phyloP scores from a whole-genome alignment of 495 filamentous ascomycete species.

The Cercophora scortea region DNA sequence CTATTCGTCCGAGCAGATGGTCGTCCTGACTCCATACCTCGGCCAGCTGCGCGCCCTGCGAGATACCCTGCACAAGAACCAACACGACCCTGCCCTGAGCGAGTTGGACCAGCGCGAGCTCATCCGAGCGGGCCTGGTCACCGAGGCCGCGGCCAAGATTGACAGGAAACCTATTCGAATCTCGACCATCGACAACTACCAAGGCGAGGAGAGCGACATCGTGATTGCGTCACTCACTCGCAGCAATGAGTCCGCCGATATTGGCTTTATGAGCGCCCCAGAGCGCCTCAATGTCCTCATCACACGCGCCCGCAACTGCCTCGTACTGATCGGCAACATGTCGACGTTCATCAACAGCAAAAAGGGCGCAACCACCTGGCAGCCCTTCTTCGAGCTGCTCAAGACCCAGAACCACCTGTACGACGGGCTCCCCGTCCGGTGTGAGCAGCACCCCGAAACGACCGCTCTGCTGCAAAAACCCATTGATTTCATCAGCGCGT shows the following conservation, averaged over 20 bases:
- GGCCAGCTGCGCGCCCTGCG: conserved; percentile 58
- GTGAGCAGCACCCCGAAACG: conserved; percentile 54
- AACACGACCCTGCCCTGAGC: conserved; percentile 52
- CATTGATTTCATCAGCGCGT: conserved; percentile 51
- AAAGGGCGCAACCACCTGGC: conserved; percentile 55
- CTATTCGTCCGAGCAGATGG: conserved; percentile 58
- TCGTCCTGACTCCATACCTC: conserved; percentile 67
- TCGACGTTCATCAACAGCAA: conserved; percentile 56
- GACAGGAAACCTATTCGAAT: conserved; percentile 47
- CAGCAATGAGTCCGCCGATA: conserved; percentile 55
- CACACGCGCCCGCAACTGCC: conserved; percentile 56
- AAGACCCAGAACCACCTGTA: conserved; percentile 48
- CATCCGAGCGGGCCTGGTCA: conserved; percentile 54
- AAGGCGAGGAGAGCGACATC: conserved; percentile 74
- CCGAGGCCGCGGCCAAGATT: conserved; percentile 42
- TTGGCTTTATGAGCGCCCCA: conserved; percentile 66
- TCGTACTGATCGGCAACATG: conserved; percentile 69
- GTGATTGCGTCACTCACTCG: conserved; percentile 61
- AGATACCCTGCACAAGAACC: conserved; percentile 38
- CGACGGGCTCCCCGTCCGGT: conserved; percentile 63
- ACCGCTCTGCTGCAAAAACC: conserved; percentile 34
- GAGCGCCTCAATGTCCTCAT: conserved; percentile 67
- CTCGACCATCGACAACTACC: conserved; percentile 69
- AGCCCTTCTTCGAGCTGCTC: conserved; percentile 50
- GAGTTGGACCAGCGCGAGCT: conserved; percentile 65